Base-by-base conservation (phyloP, 2,329 filamentous ascomycete species). In the Fusarium nelsonii region DNA sequence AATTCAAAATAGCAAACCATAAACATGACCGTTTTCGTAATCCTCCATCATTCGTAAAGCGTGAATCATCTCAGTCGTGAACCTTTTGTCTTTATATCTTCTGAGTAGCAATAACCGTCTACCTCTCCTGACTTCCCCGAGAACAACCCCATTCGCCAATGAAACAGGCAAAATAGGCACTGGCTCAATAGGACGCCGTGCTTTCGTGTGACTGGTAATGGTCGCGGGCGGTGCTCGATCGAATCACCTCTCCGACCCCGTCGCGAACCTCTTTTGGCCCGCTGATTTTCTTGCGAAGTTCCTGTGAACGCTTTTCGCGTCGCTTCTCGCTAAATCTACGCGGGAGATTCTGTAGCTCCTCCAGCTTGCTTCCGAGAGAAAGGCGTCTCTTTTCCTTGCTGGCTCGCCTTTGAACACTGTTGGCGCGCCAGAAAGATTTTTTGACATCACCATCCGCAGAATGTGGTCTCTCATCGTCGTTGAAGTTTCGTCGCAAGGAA, bases 261-360 rank as follows among this genome's bases (percentile, higher is more conserved):
- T 89, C 87, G 28, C 86, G 80, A 20, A 89, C 86, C 72, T 88
- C 85, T 26, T 79, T 82, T 0, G 88, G 88, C 7, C 82, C 84
- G 63, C 87, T 89, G 44, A 91, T 91, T 76, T 84, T 89, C 68
- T 84, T 80, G 9, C 88, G 82, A 54, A 91, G 79, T 72, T 87
- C 87, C 61, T 85, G 82, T 23, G 83, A 85, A 52, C 88, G 81
- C 78, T 87, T 88, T 77, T 88, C 86, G 26, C 87, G 82, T 52
- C 85, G 81, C 67, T 82, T 83, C 71, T 91, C 88, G 72, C 85
- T 89, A 16, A 90, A 71, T 48, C 84, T 82, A 16, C 85, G 82
- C 34, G 85, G 83, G 5, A 90, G 76, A 28, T 84, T 86, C 44
- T 84, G 84, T 41, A 87, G 79, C 58, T 84, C 83, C 53, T 84